Evolutionary conservation across 305 asterid genomes (phyloP), one percentile per base, ranked within the genome.

Genomic region (Plantago coronopus): DNA sequence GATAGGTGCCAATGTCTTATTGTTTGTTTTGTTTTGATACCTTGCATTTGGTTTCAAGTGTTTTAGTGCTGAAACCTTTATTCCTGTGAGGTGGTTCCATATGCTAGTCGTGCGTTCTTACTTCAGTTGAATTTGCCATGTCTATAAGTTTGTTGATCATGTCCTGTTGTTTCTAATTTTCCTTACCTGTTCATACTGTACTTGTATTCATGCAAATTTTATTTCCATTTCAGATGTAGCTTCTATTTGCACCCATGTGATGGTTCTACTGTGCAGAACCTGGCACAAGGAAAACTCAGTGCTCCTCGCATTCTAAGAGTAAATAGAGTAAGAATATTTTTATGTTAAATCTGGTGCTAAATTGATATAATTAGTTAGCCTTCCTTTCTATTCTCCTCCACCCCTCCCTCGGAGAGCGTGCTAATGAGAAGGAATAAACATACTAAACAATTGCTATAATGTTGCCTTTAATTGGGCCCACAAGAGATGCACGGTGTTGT

Each of bases 261-360:
- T 64, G 93, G 95, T 63, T 79, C 98, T 56, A 69, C 81, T 15
- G 83, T 72, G 53, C 95, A 81, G 75, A 80, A 82, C 65, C 81
- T 76, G 61, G 81, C 96, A 45, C 96, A 88, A 75, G 95, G 95
- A 63, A 91, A 86, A 79, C 80, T 91, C 59, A 88, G 96, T 72
- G 98, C 98, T n/a, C 98, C 98, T 62, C 95, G 95, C 54, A 91
- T 91, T 71, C 83, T 91, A 79, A 81, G 95, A 81, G 72, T 88
- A 76, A 95, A 91, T 59, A 91, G 88, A 75, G 98, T 91, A 82
- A 81, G 81, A 59, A 31, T 71, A 45, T 50, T 45, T 62, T 22
- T 59, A 14, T 57, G 8, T 27, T 53, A 7, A 38, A 38, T 38
- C 43, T 38, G 15, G 43, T 38, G 15, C 43, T 10, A 38, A 38